Base-by-base conservation (phyloP, 2,329 filamentous ascomycete genomes). In the Claviceps lovelessii region DNA sequence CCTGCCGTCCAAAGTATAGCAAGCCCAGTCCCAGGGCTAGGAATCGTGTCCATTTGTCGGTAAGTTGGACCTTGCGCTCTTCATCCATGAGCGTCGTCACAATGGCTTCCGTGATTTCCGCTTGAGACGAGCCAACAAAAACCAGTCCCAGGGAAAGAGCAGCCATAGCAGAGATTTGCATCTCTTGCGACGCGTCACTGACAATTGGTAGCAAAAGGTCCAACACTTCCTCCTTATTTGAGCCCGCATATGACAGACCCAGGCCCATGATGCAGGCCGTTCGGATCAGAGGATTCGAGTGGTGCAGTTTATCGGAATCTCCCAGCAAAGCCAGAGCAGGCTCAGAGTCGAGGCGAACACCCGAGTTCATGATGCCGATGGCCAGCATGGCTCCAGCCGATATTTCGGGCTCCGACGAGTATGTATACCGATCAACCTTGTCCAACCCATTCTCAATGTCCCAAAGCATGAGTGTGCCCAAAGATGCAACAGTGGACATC, bases 21-120 rank as follows among this genome's bases (percentile, higher is more conserved):
- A 98, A 79, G 1, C 91, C 93, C 58, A 98, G 79, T 60, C 93
- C 93, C 46, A 98, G 84, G 23, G 88, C 90, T 74, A 98, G 86
- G 74, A 98, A 98, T 19, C 93, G 84, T 37, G 90, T 93, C 93
- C 93, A 98, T 73, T 97, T 98, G 72, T 97, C 89, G 62, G 94
- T 96, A 57, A 98, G 76, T 68, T 95, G 90, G 64, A 81, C 85
- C 72, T 86, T 86, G 55, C 90, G 83, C 57, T 97, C 91, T 56
- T 97, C 91, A 61, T 98, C 93, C 70, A 98, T 81, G 62, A 98
- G 77, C 0, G 91, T 95, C 55, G 87, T 88, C 54, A 97, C 85
- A 62, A 98, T 93, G 10, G 90, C 86, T 71, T 95, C 88, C 60
- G 86, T 93, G 57, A 97, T 86, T 62, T 95, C 89, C 41, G 90